These are phyloP conservation scores for Spencermartinsiella europaea DNA, from an alignment of 805 yeast genomes.

Conservation along the genomic window DNA sequence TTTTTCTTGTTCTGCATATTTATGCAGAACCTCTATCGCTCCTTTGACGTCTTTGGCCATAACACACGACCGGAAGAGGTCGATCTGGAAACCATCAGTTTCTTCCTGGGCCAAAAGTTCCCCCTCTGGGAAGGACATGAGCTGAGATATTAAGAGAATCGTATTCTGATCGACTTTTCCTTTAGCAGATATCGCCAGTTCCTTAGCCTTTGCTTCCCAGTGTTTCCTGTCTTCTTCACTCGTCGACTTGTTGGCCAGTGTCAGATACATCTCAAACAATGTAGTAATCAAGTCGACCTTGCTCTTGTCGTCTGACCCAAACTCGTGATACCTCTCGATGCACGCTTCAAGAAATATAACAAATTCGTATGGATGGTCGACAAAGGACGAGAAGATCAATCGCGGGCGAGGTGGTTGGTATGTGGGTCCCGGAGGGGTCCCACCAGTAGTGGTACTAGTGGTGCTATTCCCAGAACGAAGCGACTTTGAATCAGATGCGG, in stretches of 20 bases:
- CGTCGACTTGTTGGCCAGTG: constrained; percentile 43
- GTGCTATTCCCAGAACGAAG: constrained; percentile 3
- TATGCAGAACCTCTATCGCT: constrained; percentile 52
- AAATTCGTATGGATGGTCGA: constrained; percentile 81
- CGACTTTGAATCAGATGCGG: neutral
- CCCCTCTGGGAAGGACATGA: constrained; percentile 35
- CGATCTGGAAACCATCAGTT: constrained; percentile 47
- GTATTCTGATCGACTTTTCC: constrained; percentile 50
- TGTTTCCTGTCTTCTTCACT: constrained; percentile 34
- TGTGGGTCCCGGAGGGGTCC: constrained; percentile 43
- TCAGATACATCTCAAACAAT: constrained; percentile 73
- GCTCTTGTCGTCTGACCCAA: constrained; percentile 67
- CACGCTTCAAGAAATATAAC: constrained; percentile 92
- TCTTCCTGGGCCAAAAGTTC: constrained; percentile 25
- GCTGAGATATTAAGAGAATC: constrained; percentile 51
- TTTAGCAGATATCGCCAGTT: constrained; percentile 44
- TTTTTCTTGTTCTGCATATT: constrained; percentile 58
- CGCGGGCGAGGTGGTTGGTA: constrained; percentile 91
- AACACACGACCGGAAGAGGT: constrained; percentile 61
- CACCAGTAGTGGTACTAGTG: constrained; percentile 16
- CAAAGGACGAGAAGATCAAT: constrained; percentile 78
- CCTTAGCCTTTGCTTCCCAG: constrained; percentile 66
- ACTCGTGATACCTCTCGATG: constrained; percentile 66
- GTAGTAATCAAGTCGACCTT: constrained; percentile 70
- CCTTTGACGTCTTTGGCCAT: constrained; percentile 51